Conservation (phyloP, 495 filamentous ascomycete species). For the Penicillium cinerascens region DNA sequence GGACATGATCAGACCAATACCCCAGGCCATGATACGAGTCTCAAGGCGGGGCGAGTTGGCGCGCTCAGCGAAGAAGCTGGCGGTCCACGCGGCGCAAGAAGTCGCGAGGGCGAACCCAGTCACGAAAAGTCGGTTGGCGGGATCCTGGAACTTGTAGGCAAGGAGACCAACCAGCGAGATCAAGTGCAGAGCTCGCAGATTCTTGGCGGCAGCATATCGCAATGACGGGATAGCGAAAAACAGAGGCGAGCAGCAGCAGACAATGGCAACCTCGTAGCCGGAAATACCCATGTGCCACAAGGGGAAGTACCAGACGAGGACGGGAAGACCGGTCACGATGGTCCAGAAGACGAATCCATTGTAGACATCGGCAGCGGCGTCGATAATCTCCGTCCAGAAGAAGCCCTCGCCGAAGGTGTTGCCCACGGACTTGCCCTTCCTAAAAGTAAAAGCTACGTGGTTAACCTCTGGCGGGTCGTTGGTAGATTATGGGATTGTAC, state of each 20-base stretch:
- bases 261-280: slow-evolving; percentile 86
- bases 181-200: slow-evolving; percentile 67
- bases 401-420: slow-evolving; percentile 70
- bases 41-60: slow-evolving; percentile 73
- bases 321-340: slow-evolving; percentile 79
- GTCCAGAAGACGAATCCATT: slow-evolving; percentile 99
- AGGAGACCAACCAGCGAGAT: slow-evolving; percentile 74
- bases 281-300: slow-evolving; percentile 99
- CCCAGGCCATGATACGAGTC: slow-evolving; percentile 73
- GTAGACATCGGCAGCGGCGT: slow-evolving; percentile 86
- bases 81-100: slow-evolving; percentile 77
- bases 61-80: slow-evolving; percentile 73
- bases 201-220: slow-evolving; percentile 62
- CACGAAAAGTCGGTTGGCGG: slow-evolving; percentile 73
- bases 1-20: slow-evolving; percentile 78
- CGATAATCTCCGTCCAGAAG: slow-evolving; percentile 68
- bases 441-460: slow-evolving; percentile 49
- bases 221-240: slow-evolving; percentile 71
- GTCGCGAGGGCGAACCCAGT: slow-evolving; percentile 75
- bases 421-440: slow-evolving; percentile 71
- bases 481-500: slow-evolving; percentile 31
- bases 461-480: slow-evolving; percentile 24
- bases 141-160: slow-evolving; percentile 71
- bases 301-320: slow-evolving; percentile 96
- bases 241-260: slow-evolving; percentile 77